Percentiles rank a stretch among this genome's conserved stretches.
These are phyloP conservation scores for Xylariomycetidae sp. DNA, from an alignment of 2,329 filamentous ascomycete genomes.

Conservation along the genomic window DNA sequence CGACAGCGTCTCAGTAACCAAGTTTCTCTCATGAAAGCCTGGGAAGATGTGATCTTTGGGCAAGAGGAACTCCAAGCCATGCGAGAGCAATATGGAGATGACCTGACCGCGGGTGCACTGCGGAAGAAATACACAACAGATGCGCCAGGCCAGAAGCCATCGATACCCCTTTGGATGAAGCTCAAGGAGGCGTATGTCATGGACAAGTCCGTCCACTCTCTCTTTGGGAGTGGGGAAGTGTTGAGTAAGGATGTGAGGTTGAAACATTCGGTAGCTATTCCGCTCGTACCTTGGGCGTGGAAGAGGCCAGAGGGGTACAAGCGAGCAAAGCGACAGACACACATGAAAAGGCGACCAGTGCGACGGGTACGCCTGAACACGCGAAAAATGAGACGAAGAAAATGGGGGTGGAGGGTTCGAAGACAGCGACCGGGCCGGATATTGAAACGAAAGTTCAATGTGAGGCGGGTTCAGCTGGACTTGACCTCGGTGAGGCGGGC, in stretches of 20 bases:
- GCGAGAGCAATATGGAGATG: slow-evolving; percentile 2
- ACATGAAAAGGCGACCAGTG: too few relatives aligned
- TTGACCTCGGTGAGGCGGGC: too few relatives aligned
- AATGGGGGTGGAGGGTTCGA: too few relatives aligned
- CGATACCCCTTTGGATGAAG: too few relatives aligned
- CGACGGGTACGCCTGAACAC: too few relatives aligned
- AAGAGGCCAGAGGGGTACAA: neutral
- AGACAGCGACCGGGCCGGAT: too few relatives aligned
- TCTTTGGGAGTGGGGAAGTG: slow-evolving; percentile 10
- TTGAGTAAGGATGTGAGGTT: slow-evolving; percentile 11
- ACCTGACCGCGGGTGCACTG: slow-evolving; percentile 4
- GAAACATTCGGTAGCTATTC: slow-evolving; percentile 19
- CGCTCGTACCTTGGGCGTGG: slow-evolving; percentile 8
- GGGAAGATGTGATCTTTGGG: slow-evolving; percentile 23
- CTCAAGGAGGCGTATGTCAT: slow-evolving; percentile 19
- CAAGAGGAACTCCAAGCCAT: slow-evolving; percentile 13
- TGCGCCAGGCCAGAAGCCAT: slow-evolving; percentile 4
- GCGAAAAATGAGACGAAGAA: too few relatives aligned
- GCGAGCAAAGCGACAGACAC: too few relatives aligned
- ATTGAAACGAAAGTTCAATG: too few relatives aligned
- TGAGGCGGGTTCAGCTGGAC: too few relatives aligned
- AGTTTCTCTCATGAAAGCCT: slow-evolving; percentile 16
- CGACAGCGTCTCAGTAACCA: slow-evolving; percentile 2
- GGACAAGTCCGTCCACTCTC: slow-evolving; percentile 19
- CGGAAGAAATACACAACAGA: slow-evolving; percentile 11